Evolutionary conservation across 164 flowering plant genomes (phyloP), one percentile per base, ranked within the genome.

Genomic region (Dillenia turbinata): DNA sequence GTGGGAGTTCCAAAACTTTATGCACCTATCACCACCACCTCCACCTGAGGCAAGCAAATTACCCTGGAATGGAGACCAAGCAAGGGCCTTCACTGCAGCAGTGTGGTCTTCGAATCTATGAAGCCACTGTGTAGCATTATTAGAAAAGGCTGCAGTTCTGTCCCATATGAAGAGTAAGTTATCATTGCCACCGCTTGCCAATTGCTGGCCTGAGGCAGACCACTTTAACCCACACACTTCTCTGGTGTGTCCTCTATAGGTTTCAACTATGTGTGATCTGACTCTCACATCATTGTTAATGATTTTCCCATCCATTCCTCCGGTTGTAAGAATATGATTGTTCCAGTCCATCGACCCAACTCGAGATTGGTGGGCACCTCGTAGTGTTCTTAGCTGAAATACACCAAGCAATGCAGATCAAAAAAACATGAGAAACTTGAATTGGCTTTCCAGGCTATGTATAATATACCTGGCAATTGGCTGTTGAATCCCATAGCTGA

Each of bases 361-460:
- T 9, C 19, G 17, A 12, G 48, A 3, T 40, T 22, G 16, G 49
- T 57, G 60, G 15, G 48, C 60, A 11, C 46, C 40, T 56, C 17
- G 10, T 16, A 57, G 11, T n/a, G 66, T 68, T 57, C 71, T 63
- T 54, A 63, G 67, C 72, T 63, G 63, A 19, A 44, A 12, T 12
- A n/a, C 15, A 19, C 47, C 47, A 40, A 9, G 53, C 16, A 9
- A 7, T 16, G 14, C 7, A 12, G 22, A 46, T 47, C 12, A 12
- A 12, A 33, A 47, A 46, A n/a, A 60, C 14, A 46, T 33, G 17
- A 15, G 52, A 50, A 11, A 56, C 57, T 24, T 43, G 40, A 33
- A 33, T 33, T 33, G 40, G 40, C 40, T 4, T 33, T 33, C 40
- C 0, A 0, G 40, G 40, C 40, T 33, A 33, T 33, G 40, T 33